Evolutionary conservation across 768 basidiomycete species (phyloP).

Genomic region (Russula emetica): DNA sequence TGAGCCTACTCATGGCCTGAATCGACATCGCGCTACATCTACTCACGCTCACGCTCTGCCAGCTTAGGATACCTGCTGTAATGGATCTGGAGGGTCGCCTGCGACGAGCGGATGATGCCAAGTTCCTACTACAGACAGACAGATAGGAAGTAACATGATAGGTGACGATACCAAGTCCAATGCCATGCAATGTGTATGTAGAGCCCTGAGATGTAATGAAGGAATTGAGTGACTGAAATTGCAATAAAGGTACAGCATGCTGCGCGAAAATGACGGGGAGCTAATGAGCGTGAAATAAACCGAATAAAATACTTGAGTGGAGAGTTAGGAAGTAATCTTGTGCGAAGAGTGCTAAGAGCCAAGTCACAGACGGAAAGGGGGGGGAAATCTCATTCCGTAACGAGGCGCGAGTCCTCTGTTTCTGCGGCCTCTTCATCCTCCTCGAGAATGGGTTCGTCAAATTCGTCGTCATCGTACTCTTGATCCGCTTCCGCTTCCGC

Average conservation of each 20-base stretch:
- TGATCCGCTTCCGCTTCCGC: constrained; percentile 41
- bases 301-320: constrained; percentile 8
- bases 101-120: constrained; percentile 23
- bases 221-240: constrained; percentile 19
- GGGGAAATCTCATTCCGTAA: constrained; percentile 1
- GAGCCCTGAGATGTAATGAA: constrained; percentile 17
- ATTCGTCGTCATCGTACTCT: constrained; percentile 60
- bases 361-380: not conserved
- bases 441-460: constrained; percentile 62
- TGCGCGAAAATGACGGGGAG: constrained; percentile 3
- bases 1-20: too few species aligned
- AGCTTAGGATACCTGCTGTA: not conserved
- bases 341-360: not conserved
- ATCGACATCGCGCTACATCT: not conserved
- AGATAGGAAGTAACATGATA: constrained; percentile 21
- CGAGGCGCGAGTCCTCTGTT: constrained; percentile 2
- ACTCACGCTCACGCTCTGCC: not conserved
- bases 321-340: constrained; percentile 4
- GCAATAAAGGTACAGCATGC: constrained; percentile 25
- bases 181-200: constrained; percentile 16
- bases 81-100: constrained; percentile 12
- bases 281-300: constrained; percentile 12
- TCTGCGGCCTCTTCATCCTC: constrained; percentile 51
- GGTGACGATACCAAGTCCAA: constrained; percentile 23
- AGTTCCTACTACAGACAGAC: constrained; percentile 26